Base-by-base conservation (phyloP, 768 basidiomycete genomes). In the Clitopilus hobsonii region DNA sequence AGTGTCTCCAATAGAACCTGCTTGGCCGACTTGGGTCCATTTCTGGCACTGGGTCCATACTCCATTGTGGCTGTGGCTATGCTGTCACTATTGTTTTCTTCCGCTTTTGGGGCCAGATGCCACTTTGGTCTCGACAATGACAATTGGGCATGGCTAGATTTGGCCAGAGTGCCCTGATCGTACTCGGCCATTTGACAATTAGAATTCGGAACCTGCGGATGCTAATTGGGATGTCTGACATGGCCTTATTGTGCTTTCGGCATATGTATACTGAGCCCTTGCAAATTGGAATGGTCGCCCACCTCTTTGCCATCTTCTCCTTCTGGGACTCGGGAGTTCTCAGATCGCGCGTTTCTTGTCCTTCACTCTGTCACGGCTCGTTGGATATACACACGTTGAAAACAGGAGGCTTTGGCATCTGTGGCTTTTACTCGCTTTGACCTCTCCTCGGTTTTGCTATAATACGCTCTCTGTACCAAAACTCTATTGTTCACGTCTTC, bases 261-360 rank as follows among this genome's bases (percentile, higher is more conserved):
- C 14, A 38, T 58, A 58, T 54, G 56, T 28, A 57, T 54, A 58
- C 38, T 28, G 5, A 51, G 23, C 14, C 49, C 23, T 51, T 20
- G 6, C 24, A 18, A 30, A 53, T 47, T 38, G n/a, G 38, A 25
- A 50, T 38, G 11, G 38, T 23, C 30, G 38, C 38, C 28, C 51
- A 51, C 47, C 49, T 26, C 49, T 18, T 45, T 23, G 41, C 41
- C 41, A 18, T 20, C 41, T 11, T 36, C 32, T n/a, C 14, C 30
- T n/a, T 52, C 32, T 47, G 45, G 49, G 53, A 45, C 53, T 57
- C 53, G 38, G 53, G 52, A 54, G 56, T n/a, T 56, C 56, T 53
- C 48, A 26, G 24, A 11, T 47, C 25, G 20, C 30, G 27, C 28
- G 36, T 28, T 47, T n/a, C 20, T 23, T 23, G 27, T 23, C 36